phyloP scores from a whole-genome alignment of 1,284 basidiomycete species.

The Thecaphora thlaspeos region DNA sequence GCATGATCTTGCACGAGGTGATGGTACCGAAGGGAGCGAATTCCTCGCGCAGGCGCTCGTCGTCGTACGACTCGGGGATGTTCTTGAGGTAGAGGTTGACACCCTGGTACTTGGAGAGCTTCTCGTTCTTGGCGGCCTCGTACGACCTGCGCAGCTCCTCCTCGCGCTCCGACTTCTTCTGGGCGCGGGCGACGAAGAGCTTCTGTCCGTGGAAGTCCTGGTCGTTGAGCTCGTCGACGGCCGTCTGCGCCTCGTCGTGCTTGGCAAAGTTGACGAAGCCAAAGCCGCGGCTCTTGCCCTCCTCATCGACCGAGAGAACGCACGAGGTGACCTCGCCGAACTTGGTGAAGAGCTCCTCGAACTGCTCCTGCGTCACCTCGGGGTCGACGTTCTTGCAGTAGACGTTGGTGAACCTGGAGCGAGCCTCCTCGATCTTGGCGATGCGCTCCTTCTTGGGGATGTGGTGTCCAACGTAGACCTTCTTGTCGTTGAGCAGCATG shows the following conservation, averaged over 20 bases:
- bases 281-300: conserved; percentile 88
- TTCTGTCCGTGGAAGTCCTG: conserved; percentile 82
- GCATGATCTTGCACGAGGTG: conserved; percentile 99
- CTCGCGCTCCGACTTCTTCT: conserved; percentile 98
- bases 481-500: conserved; percentile 89
- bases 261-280: conserved; percentile 96
- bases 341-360: conserved; percentile 75
- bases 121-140: conserved; percentile 93
- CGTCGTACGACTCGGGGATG: conserved; percentile 59
- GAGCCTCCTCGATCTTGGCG: conserved; percentile 94
- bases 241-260: conserved; percentile 87
- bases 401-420: conserved; percentile 94
- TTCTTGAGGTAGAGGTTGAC: conserved; percentile 99
- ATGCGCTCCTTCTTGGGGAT: conserved; percentile 84
- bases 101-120: conserved; percentile 95
- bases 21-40: conserved; percentile 97
- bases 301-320: conserved; percentile 72
- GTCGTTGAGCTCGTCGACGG: conserved; percentile 89
- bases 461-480: conserved; percentile 94
- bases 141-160: conserved; percentile 92
- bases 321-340: conserved; percentile 88
- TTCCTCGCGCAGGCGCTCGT: conserved; percentile 62
- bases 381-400: conserved; percentile 96
- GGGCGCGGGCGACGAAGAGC: conserved; percentile 92
- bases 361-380: conserved; percentile 82